Evolutionary conservation across 2,329 filamentous ascomycete genomes (phyloP), one percentile per base, ranked within the genome.

Genomic region (Sordariomycetes sp.): DNA sequence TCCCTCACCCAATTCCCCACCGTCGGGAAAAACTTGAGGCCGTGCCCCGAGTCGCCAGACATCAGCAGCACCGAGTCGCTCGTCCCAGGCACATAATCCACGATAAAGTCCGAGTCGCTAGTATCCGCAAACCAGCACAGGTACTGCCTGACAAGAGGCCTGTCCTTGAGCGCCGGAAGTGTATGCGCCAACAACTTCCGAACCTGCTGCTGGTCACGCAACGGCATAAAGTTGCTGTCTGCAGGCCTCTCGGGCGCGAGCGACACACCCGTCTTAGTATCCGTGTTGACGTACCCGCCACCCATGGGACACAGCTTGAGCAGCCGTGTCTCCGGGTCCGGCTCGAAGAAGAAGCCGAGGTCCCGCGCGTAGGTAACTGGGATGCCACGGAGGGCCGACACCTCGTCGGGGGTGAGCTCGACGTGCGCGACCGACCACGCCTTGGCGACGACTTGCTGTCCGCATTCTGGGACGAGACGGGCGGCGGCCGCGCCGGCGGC

Each of bases 101-200:
- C 73, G 54, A 82, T 74, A 61, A 76, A 85, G 53, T 85, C 78
- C 0, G 79, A 82, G 62, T 84, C 78, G 8, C 67, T 71, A 0
- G 80, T 81, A 62, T 86, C 82, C 0, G 80, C 79, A 59, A 81
- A 81, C 82, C 82, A 85, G 63, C 82, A 85, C n/a, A 85, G 66
- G 1, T 72, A 74, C 62, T 76, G 75, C 34, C 76, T 70, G 1
- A 84, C 74, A n/a, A 85, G 69, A 0, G 80, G 80, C 2, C 81
- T 65, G 17, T 81, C 72, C 0, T 76, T 74, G 22, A 84, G 69
- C 50, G 67, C 68, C 0, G 80, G 80, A 0, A 84, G 68, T 0
- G 78, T 77, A 55, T 82, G 72, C 8, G 65, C 62, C 2, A 84
- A 68, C 36, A 84, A 65, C 36, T 71, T 67, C 8, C 79, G 72